phyloP scores from a whole-genome alignment of 208 protist genomes.

The Endotrypanum monterogeii region DNA sequence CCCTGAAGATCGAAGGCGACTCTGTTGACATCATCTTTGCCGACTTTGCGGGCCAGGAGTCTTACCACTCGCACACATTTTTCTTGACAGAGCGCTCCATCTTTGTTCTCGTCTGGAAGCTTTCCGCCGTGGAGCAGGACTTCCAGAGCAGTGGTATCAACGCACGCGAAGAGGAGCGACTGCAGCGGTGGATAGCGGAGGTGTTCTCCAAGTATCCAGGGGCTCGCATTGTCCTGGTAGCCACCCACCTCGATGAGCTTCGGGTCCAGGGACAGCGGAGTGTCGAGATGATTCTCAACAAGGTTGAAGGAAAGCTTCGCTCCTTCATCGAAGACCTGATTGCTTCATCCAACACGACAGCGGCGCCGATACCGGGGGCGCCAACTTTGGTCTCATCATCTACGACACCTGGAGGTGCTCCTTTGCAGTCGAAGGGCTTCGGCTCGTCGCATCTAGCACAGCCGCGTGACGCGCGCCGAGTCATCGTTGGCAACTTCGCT shows the following conservation, averaged over 20 bases:
- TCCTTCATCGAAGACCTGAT: slow-evolving; percentile 66
- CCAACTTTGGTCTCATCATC: slow-evolving; percentile 2
- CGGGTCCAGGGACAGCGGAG: slow-evolving; percentile 77
- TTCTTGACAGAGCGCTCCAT: slow-evolving; percentile 88
- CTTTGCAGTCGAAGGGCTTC: slow-evolving; percentile 1
- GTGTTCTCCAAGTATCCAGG: slow-evolving; percentile 86
- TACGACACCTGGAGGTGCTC: background rate
- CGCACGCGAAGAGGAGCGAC: slow-evolving; percentile 74
- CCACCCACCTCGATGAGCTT: slow-evolving; percentile 90
- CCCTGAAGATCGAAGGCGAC: slow-evolving; percentile 57
- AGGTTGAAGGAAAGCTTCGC: slow-evolving; percentile 71
- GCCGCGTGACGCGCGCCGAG: slow-evolving; percentile 24
- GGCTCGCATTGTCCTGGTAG: slow-evolving; percentile 78
- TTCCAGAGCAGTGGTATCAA: slow-evolving; percentile 83
- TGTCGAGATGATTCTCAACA: slow-evolving; percentile 88
- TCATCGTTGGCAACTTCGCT: slow-evolving; percentile 86
- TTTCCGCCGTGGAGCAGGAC: slow-evolving; percentile 87
- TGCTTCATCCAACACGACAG: slow-evolving; percentile 21
- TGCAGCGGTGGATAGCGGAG: slow-evolving; percentile 87
- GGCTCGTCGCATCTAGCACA: background rate
- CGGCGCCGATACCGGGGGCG: slow-evolving; percentile 2
- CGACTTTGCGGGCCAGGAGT: slow-evolving; percentile 89
- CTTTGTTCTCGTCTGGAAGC: slow-evolving; percentile 90
- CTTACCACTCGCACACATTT: slow-evolving; percentile 85
- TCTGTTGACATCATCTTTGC: slow-evolving; percentile 67